These are phyloP conservation scores for Erodium chrysanthum DNA, from an alignment of 441 rosid species.

Conservation along the genomic window DNA sequence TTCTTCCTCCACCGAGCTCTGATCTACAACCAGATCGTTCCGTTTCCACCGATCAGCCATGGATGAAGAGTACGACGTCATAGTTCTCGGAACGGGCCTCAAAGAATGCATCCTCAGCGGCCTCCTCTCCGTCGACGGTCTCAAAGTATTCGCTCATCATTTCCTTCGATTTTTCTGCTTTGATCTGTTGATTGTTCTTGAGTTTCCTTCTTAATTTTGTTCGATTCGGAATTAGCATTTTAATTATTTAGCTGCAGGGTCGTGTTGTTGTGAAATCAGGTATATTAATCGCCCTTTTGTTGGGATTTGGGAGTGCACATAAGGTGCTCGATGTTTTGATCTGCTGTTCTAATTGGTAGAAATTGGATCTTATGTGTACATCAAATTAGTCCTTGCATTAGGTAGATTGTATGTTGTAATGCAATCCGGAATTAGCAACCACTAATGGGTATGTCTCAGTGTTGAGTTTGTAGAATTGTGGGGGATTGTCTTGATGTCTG, in stretches of 20 bases:
- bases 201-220: not conserved
- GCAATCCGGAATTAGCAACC: too few species aligned
- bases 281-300: not conserved
- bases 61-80: constrained; percentile 71
- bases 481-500: too few species aligned
- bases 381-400: too few species aligned
- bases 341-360: not conserved
- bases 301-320: not conserved
- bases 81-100: constrained; percentile 67
- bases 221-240: too few species aligned
- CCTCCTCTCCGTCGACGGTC: constrained; percentile 62
- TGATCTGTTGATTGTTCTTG: not conserved
- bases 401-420: too few species aligned
- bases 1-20: not conserved
- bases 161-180: not conserved
- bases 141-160: constrained; percentile 30
- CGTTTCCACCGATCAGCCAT: constrained; percentile 17
- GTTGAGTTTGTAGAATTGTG: too few species aligned
- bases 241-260: not conserved
- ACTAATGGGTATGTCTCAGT: too few species aligned
- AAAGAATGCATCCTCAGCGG: constrained; percentile 76
- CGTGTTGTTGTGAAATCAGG: too few species aligned
- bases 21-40: not conserved
- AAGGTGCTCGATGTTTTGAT: not conserved
- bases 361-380: too few species aligned